These are phyloP conservation scores for Backusella westeae DNA, from an alignment of 192 early-diverging fungal genomes.

Conservation along the genomic window DNA sequence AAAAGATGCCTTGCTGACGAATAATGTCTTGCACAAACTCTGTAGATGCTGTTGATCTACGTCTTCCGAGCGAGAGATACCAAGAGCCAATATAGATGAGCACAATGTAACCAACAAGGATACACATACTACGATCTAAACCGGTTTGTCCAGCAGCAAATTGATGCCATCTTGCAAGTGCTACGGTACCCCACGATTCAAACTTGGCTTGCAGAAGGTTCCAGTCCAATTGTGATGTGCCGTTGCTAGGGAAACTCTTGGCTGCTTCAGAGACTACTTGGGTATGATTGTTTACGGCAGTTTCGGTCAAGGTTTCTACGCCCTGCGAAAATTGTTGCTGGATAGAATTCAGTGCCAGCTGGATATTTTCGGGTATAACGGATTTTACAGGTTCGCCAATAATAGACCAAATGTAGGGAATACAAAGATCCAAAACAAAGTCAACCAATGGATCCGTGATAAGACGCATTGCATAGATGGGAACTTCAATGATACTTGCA, in stretches of 20 bases:
- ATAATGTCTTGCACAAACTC: constrained; percentile 47
- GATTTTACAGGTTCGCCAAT: constrained; percentile 4
- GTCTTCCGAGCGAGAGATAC: constrained; percentile 42
- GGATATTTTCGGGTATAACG: constrained; percentile 14
- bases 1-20: constrained; percentile 50
- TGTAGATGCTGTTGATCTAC: constrained; percentile 28
- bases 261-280: neutral
- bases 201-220: constrained; percentile 3
- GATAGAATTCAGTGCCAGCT: neutral
- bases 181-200: neutral
- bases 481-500: constrained; percentile 45
- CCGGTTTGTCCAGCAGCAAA: constrained; percentile 48
- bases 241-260: neutral
- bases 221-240: neutral
- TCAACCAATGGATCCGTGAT: constrained; percentile 77
- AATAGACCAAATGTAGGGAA: constrained; percentile 39
- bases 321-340: neutral
- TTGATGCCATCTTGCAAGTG: constrained; percentile 39
- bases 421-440: constrained; percentile 53
- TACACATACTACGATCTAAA: constrained; percentile 55
- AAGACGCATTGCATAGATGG: constrained; percentile 53
- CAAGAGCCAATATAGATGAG: constrained; percentile 48
- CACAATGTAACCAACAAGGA: constrained; percentile 60
- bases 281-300: neutral
- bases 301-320: neutral